A percentile compares a stretch with the other conserved stretches of the same genome.
Evolutionary conservation across 768 basidiomycete genomes (phyloP).

Genomic region (Psilocybe cubensis): DNA sequence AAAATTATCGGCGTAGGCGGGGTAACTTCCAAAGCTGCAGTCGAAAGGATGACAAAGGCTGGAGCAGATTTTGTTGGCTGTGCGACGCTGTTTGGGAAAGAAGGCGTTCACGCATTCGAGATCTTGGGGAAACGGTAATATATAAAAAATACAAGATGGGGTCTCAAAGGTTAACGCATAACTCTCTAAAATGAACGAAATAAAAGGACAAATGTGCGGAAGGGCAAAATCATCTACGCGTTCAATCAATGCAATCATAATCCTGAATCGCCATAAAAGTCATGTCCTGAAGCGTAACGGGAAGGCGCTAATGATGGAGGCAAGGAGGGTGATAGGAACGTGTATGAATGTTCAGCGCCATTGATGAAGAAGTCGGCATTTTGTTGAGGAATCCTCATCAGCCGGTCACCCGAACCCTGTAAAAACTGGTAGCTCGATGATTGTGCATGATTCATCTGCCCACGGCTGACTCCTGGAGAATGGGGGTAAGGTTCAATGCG

Average conservation of each 20-base stretch:
- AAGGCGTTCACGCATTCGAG: conserved; percentile 59
- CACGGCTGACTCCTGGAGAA: background rate
- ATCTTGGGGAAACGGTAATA: conserved; percentile 25
- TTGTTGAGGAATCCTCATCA: background rate
- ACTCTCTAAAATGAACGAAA: background rate
- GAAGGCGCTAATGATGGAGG: background rate
- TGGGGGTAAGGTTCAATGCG: background rate
- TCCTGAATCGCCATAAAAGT: background rate
- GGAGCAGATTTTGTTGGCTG: conserved; percentile 76
- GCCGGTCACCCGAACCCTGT: background rate
- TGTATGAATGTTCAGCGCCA: background rate
- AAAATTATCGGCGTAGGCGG: conserved; percentile 84
- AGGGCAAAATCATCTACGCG: too few species aligned
- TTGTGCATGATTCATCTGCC: background rate
- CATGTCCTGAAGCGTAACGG: background rate
- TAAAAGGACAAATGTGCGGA: too few species aligned
- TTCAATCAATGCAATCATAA: background rate
- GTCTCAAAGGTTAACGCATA: too few species aligned
- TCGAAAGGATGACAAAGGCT: conserved; percentile 69
- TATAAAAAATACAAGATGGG: too few species aligned
- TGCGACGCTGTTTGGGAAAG: conserved; percentile 54
- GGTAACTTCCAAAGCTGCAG: conserved; percentile 63
- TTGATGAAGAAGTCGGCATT: background rate
- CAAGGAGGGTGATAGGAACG: background rate
- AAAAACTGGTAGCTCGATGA: background rate